phyloP scores from a whole-genome alignment of 2,329 filamentous ascomycete genomes.

The Phialophora chinensis region DNA sequence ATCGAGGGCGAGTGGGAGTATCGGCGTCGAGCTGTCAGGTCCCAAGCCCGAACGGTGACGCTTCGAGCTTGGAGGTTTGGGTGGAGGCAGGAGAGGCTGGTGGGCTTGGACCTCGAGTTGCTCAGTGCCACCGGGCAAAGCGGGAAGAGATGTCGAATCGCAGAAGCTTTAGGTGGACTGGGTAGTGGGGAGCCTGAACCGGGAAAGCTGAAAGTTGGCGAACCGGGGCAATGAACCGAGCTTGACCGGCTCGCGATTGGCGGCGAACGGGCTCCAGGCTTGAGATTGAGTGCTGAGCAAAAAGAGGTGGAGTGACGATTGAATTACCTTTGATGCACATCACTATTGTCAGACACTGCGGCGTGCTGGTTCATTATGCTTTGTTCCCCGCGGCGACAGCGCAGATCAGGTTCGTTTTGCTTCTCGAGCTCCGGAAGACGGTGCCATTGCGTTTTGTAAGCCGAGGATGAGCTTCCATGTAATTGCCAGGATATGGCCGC shows the following conservation, averaged over 20 bases:
- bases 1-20: slow-evolving; percentile 16
- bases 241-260: neutral
- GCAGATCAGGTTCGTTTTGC: neutral
- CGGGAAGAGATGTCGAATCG: slow-evolving; percentile 23
- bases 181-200: slow-evolving; percentile 11
- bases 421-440: neutral
- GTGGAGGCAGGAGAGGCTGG: neutral
- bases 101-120: slow-evolving; percentile 16
- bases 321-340: neutral
- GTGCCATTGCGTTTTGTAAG: neutral
- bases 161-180: neutral
- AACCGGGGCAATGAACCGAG: slow-evolving; percentile 12
- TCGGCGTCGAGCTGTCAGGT: slow-evolving; percentile 22
- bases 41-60: slow-evolving; percentile 8
- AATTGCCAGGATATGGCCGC: neutral
- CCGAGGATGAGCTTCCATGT: neutral
- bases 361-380: slow-evolving; percentile 2
- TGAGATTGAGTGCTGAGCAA: slow-evolving; percentile 23
- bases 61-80: slow-evolving; percentile 11
- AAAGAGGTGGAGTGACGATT: slow-evolving; percentile 16
- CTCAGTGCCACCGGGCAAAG: slow-evolving; percentile 30
- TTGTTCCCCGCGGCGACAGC: neutral
- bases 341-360: slow-evolving; percentile 7
- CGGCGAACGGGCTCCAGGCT: neutral
- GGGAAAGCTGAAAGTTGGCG: slow-evolving; percentile 12